phyloP scores from a whole-genome alignment of 495 filamentous ascomycete species.

The Podospora bellae-mahoneyi region DNA sequence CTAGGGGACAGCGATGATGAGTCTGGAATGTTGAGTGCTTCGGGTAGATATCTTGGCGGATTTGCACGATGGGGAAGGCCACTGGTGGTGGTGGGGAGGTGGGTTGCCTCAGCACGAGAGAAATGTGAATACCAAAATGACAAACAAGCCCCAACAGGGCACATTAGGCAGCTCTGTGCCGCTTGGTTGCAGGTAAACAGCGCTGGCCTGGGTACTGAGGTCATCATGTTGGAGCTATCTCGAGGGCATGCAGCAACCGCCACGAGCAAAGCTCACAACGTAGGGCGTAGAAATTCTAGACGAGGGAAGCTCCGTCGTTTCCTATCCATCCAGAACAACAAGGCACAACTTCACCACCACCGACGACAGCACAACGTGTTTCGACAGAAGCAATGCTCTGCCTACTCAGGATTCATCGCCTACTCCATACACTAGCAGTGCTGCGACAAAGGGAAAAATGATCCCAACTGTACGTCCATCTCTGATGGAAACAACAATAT shows the following conservation, averaged over 20 bases:
- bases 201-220: background rate
- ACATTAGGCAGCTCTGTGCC: background rate
- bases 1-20: too few relatives aligned
- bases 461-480: background rate
- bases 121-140: background rate
- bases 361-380: background rate
- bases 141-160: too few relatives aligned
- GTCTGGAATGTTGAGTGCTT: too few relatives aligned
- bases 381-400: slow-evolving; percentile 1
- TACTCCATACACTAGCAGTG: slow-evolving; percentile 19
- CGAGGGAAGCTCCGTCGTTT: too few relatives aligned
- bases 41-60: too few relatives aligned
- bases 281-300: background rate
- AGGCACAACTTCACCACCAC: background rate
- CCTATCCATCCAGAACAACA: too few relatives aligned
- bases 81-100: background rate
- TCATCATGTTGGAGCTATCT: background rate
- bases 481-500: background rate
- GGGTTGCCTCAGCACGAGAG: background rate
- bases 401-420: slow-evolving; percentile 3
- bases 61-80: too few relatives aligned
- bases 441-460: slow-evolving; percentile 18
- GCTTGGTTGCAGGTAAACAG: background rate
- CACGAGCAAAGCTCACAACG: too few relatives aligned
- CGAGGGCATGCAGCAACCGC: too few relatives aligned